Evolutionary conservation across 768 basidiomycete genomes (phyloP).

Genomic region (Lactarius hengduanensis): DNA sequence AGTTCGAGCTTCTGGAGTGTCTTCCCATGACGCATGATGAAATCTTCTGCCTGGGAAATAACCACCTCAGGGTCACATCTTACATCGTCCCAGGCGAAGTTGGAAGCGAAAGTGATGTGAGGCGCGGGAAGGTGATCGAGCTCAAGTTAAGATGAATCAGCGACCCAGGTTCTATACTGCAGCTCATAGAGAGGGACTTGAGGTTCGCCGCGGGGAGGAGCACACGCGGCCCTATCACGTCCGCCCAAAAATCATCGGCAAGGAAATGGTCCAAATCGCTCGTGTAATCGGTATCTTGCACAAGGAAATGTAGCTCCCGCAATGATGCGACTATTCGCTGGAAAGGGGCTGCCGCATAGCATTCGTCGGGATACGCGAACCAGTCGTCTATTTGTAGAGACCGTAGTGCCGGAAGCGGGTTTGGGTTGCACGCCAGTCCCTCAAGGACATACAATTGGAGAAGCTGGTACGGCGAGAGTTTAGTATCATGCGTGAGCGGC

Average conservation of each 20-base stretch:
- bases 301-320: background rate
- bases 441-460: too few species aligned
- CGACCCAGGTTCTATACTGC: background rate
- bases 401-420: too few species aligned
- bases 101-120: background rate
- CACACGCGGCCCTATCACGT: background rate
- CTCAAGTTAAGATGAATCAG: background rate
- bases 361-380: background rate
- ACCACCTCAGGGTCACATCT: too few species aligned
- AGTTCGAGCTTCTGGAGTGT: background rate
- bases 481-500: too few species aligned
- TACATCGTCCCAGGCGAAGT: background rate
- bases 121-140: background rate
- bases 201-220: background rate
- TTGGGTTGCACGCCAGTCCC: too few species aligned
- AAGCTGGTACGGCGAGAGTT: too few species aligned
- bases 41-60: background rate
- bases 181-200: background rate
- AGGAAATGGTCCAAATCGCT: background rate
- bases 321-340: background rate
- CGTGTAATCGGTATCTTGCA: background rate
- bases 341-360: background rate
- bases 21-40: background rate
- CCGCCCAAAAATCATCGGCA: background rate
- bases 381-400: background rate